A percentile compares a stretch with the other conserved stretches of the same genome.
These are phyloP conservation scores for Xenosphaeropsis pyriputrescens DNA, from an alignment of 2,329 filamentous ascomycete species.

Conservation along the genomic window DNA sequence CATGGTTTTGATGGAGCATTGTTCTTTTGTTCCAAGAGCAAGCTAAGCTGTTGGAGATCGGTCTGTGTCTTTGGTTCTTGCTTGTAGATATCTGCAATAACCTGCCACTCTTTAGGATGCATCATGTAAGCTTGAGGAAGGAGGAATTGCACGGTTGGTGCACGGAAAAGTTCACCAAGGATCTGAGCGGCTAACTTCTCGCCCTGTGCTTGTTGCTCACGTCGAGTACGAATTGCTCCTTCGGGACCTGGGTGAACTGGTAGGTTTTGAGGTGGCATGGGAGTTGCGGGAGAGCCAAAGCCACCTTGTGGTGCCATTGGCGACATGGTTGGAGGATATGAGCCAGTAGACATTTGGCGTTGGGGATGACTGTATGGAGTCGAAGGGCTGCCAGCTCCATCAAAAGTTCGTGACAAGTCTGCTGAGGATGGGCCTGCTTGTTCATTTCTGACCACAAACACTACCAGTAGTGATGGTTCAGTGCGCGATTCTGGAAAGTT, in stretches of 20 bases:
- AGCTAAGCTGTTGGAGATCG: slow-evolving; percentile 34
- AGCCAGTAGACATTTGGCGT: slow-evolving; percentile 31
- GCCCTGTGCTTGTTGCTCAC: slow-evolving; percentile 32
- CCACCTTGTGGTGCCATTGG: slow-evolving; percentile 29
- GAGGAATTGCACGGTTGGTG: slow-evolving; percentile 54
- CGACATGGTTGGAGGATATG: slow-evolving; percentile 30
- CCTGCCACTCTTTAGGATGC: slow-evolving; percentile 56
- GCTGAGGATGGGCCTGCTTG: slow-evolving; percentile 7
- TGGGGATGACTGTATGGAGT: slow-evolving; percentile 21
- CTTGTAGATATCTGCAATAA: slow-evolving; percentile 39
- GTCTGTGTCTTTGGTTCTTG: slow-evolving; percentile 13
- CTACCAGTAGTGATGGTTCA: slow-evolving; percentile 67
- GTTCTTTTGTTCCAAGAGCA: slow-evolving; percentile 33
- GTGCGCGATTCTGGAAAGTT: slow-evolving; percentile 56
- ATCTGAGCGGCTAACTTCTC: slow-evolving; percentile 45
- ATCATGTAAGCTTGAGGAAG: slow-evolving; percentile 55
- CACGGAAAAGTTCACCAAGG: slow-evolving; percentile 43
- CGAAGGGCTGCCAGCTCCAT: slow-evolving; percentile 17
- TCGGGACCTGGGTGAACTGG: slow-evolving; percentile 17
- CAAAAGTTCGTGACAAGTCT: slow-evolving; percentile 6
- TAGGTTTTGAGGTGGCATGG: slow-evolving; percentile 6
- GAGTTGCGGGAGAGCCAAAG: slow-evolving; percentile 8
- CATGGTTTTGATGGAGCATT: slow-evolving; percentile 9
- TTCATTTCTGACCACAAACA: slow-evolving; percentile 68
- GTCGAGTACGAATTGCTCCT: slow-evolving; percentile 19